These are phyloP conservation scores for Gastrodia elata DNA, from an alignment of 106 monocot species.

Conservation along the genomic window DNA sequence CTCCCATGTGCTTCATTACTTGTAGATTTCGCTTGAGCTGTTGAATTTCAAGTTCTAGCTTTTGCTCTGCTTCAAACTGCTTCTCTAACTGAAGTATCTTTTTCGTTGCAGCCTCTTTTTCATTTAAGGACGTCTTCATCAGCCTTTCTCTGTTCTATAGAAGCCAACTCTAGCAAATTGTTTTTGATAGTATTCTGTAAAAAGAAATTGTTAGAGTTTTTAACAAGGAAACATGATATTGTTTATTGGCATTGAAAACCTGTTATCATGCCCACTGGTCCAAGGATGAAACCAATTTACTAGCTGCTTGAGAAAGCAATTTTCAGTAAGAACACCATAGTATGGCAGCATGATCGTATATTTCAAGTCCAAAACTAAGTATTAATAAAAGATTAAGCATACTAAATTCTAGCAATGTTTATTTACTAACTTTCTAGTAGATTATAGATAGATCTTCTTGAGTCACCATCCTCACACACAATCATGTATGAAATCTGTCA, in stretches of 20 bases:
- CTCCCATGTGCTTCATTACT: conserved; percentile 57
- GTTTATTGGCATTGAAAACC: not conserved
- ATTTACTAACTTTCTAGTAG: too few species aligned
- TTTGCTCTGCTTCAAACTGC: conserved; percentile 58
- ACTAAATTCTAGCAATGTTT: too few species aligned
- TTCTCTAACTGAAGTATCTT: conserved; percentile 53
- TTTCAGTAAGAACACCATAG: too few species aligned
- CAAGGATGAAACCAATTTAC: not conserved
- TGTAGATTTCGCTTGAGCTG: conserved; percentile 48
- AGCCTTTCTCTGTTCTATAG: conserved; percentile 44
- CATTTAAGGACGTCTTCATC: conserved; percentile 56
- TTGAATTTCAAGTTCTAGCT: conserved; percentile 65
- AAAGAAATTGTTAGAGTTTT: not conserved
- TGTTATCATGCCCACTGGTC: not conserved
- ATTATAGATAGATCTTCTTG: too few species aligned
- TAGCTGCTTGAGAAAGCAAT: not conserved
- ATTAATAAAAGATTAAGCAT: too few species aligned
- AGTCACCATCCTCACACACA: too few species aligned
- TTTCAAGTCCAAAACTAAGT: too few species aligned
- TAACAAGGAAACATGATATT: not conserved
- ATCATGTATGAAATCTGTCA: too few species aligned
- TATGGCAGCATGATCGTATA: too few species aligned
- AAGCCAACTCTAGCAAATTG: conserved; percentile 42
- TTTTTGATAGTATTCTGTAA: conserved; percentile 52
- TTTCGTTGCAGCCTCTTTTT: conserved; percentile 49